These are phyloP conservation scores for Fusarium oligoseptatum DNA, from an alignment of 2,329 filamentous ascomycete species.

Conservation along the genomic window DNA sequence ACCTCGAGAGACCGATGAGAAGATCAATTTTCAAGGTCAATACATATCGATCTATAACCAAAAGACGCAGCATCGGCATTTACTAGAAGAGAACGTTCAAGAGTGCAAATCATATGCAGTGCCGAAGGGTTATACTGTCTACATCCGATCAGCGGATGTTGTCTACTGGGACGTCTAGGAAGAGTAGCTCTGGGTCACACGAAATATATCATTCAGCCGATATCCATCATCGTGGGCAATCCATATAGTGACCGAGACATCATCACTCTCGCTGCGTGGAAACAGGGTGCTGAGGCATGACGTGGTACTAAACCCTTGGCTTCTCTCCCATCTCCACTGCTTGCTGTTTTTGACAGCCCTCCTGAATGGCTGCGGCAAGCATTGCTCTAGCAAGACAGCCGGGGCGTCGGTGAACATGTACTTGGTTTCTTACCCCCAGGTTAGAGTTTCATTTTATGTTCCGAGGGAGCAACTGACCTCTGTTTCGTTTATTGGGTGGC, in stretches of 20 bases:
- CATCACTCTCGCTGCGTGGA: background rate
- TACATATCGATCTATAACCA: background rate
- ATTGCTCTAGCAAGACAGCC: background rate
- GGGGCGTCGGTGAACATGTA: background rate
- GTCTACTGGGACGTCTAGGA: background rate
- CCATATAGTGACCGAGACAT: background rate
- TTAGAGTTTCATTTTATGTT: background rate
- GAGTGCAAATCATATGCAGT: background rate
- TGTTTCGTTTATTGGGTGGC: background rate
- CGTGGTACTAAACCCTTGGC: background rate
- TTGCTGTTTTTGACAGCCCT: background rate
- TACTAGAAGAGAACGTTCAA: background rate
- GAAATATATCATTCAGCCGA: background rate
- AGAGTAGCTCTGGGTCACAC: background rate
- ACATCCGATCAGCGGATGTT: background rate
- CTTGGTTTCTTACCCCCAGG: background rate
- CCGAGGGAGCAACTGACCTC: background rate
- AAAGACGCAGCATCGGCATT: background rate
- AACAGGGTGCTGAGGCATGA: background rate
- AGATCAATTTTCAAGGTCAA: background rate
- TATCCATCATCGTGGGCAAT: background rate
- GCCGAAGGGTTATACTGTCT: background rate
- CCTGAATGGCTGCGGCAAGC: background rate
- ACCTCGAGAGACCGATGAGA: background rate
- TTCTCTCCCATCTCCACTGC: background rate